Evolutionary conservation across 306 rosid species (phyloP), one percentile per base, ranked within the genome.

Genomic region (Betula pendula): DNA sequence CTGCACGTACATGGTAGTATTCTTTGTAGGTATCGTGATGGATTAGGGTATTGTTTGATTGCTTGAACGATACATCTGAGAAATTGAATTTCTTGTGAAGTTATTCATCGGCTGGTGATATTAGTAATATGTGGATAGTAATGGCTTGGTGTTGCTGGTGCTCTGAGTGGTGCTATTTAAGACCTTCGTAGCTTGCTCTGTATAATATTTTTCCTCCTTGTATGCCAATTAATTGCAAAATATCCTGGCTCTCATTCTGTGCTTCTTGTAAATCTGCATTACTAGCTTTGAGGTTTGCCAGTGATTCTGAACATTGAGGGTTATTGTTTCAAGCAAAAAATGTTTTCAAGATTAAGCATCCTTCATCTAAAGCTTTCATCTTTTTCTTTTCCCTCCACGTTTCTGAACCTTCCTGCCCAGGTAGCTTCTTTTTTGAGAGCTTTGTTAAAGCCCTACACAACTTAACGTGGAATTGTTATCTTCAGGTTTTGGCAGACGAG

Each of bases 401-500:
- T 49, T 35, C 52, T 35, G 4, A 17, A 60, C 47, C 51, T 12
- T 59, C 8, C 10, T 72, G 2, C 31, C 7, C 42, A 38, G 15
- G 5, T 55, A 33, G 24, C 63, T 75, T 42, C 44, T 69, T 79
- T 35, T 66, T 14, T 78, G 40, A 6, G 42, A 38, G 8, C 42
- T 75, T 80, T 43, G 60, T 48, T 83, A 59, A 71, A 60, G 49
- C 42, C 27, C 1, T 82, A 11, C 71, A 74, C 27, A 50, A 80
- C 90, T 85, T 85, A 84, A 73, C 55, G 47, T 80, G 59, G 83
- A 67, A 24, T 19, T 56, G 19, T 83, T 71, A 81, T 82, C n/a
- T 68, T 43, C 78, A 94, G 98, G 97, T 84, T 51, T 89, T 92
- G 80, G 96, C 91, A 25, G 96, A 92, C 77, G 97, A 92, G 78